Evolutionary conservation across 495 filamentous ascomycete genomes (phyloP), one percentile per base, ranked within the genome.

Genomic region (Rhizodiscina lignyota): DNA sequence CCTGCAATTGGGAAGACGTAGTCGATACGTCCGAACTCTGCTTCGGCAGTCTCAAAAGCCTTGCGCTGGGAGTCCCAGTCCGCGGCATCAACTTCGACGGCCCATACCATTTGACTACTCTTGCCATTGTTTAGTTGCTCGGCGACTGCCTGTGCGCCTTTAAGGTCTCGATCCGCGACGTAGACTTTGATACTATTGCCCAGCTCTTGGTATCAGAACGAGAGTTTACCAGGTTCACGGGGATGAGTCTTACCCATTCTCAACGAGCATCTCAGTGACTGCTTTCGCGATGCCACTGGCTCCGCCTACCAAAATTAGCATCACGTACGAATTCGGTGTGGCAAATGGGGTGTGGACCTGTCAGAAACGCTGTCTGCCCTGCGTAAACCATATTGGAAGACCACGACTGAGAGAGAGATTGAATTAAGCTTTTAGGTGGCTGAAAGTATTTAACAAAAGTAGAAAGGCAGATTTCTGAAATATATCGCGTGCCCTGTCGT

Each of bases 1-100:
- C 47, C 47, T 2, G 47, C 47, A 26, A 50, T 50, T 18, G 47
- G 41, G 21, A 30, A 48, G 5, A 50, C 47, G 18, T 42, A 48
- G 32, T 47, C 45, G 15, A 50, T 30, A n/a, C 44, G 10, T 8
- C 35, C 44, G 29, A 50, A 38, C 2, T 27, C 20, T 13, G 42
- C 19, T 8, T 48, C 20, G 3, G 39, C 47, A 0, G 26, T 17
- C 32, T 48, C 29, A 30, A 50, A 50, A n/a, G 34, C 41, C 3
- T 24, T 17, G 8, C 41, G 13, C 33, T 50, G 47, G 2, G 44
- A 46, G 13, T 48, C 41, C 47, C 47, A 50, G 40, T 44, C 35
- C 1, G 35, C 20, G 21, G 31, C 39, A 22, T 50, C 35, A 35
- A 45, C 15, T 22, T 48, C 20, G 32, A 30, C 26, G 18, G 45